Conservation (phyloP, 169 alveolate genomes). For the Plasmodium vinckei region DNA sequence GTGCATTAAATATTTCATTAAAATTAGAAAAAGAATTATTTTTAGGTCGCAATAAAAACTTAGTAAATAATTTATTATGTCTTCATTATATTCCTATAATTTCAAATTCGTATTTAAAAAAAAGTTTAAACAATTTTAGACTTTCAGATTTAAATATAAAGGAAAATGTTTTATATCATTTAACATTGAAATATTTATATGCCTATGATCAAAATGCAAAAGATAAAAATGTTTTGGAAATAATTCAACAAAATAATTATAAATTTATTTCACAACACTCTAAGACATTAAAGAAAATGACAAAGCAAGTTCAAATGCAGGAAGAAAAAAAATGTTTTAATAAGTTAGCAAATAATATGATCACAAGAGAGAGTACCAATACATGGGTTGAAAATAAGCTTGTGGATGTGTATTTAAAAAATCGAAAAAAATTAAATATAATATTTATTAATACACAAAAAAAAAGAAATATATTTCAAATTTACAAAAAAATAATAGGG, state of each 20-base stretch:
- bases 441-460: slow-evolving; percentile 22
- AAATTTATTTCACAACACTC: slow-evolving; percentile 42
- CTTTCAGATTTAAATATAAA: slow-evolving; percentile 33
- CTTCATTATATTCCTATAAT: slow-evolving; percentile 31
- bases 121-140: slow-evolving; percentile 7
- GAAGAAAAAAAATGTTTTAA: background rate
- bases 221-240: slow-evolving; percentile 19
- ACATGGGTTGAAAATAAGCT: slow-evolving; percentile 12
- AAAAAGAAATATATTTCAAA: slow-evolving; percentile 12
- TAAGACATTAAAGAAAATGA: background rate
- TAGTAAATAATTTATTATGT: slow-evolving; percentile 31
- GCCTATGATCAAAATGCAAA: background rate
- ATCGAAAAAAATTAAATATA: slow-evolving; percentile 42
- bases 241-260: slow-evolving; percentile 14
- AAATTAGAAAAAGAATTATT: slow-evolving; percentile 4
- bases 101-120: slow-evolving; percentile 24
- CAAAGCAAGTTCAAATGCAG: background rate
- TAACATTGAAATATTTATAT: slow-evolving; percentile 18
- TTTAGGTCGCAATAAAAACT: background rate
- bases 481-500: slow-evolving; percentile 45
- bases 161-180: slow-evolving; percentile 62
- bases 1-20: background rate
- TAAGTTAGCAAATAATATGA: background rate
- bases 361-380: background rate
- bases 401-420: slow-evolving; percentile 47